Conservation (phyloP, 495 filamentous ascomycete genomes). For the Cladorrhinum samala region DNA sequence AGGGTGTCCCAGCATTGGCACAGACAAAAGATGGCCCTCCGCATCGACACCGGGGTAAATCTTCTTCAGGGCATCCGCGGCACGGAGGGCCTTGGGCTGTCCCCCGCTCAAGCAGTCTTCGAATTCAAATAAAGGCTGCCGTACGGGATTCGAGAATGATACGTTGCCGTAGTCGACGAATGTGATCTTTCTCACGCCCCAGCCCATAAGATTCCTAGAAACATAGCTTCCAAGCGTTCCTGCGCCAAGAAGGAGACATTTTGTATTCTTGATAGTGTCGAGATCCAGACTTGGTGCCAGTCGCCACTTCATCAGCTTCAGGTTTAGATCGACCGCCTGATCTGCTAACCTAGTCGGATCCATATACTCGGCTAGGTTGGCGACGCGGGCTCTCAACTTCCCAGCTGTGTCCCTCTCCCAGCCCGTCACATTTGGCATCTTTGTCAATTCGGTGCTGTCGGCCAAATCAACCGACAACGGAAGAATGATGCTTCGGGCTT, state of each 20-base stretch:
- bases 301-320: constrained; percentile 98
- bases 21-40: constrained; percentile 68
- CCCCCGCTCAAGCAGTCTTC: constrained; percentile 83
- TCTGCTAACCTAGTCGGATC: constrained; percentile 81
- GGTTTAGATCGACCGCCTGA: constrained; percentile 93
- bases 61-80: constrained; percentile 71
- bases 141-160: constrained; percentile 95
- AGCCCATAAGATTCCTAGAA: constrained; percentile 82
- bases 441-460: constrained; percentile 30
- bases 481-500: constrained; percentile 73
- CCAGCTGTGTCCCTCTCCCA: constrained; percentile 82
- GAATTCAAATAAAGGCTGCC: constrained; percentile 87
- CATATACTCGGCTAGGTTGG: constrained; percentile 84
- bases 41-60: constrained; percentile 90
- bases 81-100: constrained; percentile 72
- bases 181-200: constrained; percentile 95
- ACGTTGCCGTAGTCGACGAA: constrained; percentile 93
- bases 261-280: constrained; percentile 82
- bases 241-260: constrained; percentile 88
- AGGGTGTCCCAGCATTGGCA: constrained; percentile 93
- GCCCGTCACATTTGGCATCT: constrained; percentile 82
- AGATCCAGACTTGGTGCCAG: constrained; percentile 84
- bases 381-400: constrained; percentile 67
- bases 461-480: constrained; percentile 52
- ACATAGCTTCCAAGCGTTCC: constrained; percentile 94